Conservation (phyloP, 495 filamentous ascomycete genomes). For the Penicillium pulvis region DNA sequence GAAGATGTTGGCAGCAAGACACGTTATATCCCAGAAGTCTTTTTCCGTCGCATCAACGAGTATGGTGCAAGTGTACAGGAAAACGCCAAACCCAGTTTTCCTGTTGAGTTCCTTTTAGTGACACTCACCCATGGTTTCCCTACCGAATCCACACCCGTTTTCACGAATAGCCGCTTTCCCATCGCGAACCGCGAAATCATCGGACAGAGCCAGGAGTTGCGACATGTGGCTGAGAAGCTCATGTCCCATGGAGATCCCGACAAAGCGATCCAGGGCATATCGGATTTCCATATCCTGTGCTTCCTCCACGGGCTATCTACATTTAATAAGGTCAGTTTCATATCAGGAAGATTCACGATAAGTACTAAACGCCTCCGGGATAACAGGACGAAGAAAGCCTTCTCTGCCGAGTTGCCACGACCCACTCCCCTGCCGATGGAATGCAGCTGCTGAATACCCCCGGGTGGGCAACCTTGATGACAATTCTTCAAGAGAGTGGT, state of each 20-base stretch:
- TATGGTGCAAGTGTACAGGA: constrained; percentile 95
- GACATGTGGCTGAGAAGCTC: constrained; percentile 61
- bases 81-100: constrained; percentile 94
- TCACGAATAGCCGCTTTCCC: constrained; percentile 71
- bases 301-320: constrained; percentile 81
- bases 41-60: constrained; percentile 93
- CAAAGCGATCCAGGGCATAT: constrained; percentile 67
- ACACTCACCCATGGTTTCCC: constrained; percentile 98
- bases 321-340: constrained; percentile 71
- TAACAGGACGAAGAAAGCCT: constrained; percentile 85
- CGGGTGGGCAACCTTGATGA: constrained; percentile 90
- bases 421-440: constrained; percentile 74
- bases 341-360: not conserved
- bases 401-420: constrained; percentile 78
- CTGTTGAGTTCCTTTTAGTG: constrained; percentile 93
- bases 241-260: constrained; percentile 61
- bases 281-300: constrained; percentile 90
- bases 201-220: constrained; percentile 78
- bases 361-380: constrained; percentile 4
- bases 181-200: constrained; percentile 88
- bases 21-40: constrained; percentile 95
- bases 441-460: constrained; percentile 78
- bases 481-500: constrained; percentile 94
- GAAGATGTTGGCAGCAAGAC: constrained; percentile 68
- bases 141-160: constrained; percentile 70